Base-by-base conservation (phyloP, 345 rosid species). In the Kernera saxatilis region DNA sequence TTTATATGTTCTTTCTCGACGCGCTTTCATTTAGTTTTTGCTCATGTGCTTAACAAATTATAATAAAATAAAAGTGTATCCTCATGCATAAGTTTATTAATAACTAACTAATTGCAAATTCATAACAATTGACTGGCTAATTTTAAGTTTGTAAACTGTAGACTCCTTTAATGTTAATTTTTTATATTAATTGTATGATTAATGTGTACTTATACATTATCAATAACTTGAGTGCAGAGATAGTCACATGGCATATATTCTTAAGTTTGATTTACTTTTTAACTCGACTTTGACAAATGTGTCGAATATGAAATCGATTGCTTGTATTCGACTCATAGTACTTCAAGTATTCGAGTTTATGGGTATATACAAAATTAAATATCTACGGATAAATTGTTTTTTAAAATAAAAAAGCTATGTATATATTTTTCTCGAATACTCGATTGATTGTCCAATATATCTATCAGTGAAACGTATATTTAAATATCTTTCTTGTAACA, bases 1-100 rank as follows among this genome's bases (percentile, higher is more conserved):
- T 22, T 37, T 11, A 64, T 30, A 6, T 26, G 39, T 49, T 54
- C 17, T 40, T 67, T 67, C 22, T 62, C 58, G 11, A 69, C 79
- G 79, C 75, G 79, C 60, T 69, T 75, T 29, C 44, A 27, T 50
- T 48, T 67, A 2, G 3, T 48, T 40, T 44, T 53, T 44, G 36
- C 17, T 54, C 58, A 68, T 68, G 49, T 60, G 70, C 64, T 54
- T 19, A n/a, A 0, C 27, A 8, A 26, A 75, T 19, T 32, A 7
- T 21, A 19, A 5, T 61, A 1, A 25, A 37, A 22, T 10, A 56
- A 29, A 33, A 0, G 21, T 23, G 27, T 30, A 50, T 59, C 21
- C 43, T 49, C 44, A 30, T 39, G 60, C 33, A 49, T 21, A 58
- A 18, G 6, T 62, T 59, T 19, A 17, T 37, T 27, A 27, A 18